phyloP scores from a whole-genome alignment of 2,329 filamentous ascomycete species.

The Trichophyton simii region DNA sequence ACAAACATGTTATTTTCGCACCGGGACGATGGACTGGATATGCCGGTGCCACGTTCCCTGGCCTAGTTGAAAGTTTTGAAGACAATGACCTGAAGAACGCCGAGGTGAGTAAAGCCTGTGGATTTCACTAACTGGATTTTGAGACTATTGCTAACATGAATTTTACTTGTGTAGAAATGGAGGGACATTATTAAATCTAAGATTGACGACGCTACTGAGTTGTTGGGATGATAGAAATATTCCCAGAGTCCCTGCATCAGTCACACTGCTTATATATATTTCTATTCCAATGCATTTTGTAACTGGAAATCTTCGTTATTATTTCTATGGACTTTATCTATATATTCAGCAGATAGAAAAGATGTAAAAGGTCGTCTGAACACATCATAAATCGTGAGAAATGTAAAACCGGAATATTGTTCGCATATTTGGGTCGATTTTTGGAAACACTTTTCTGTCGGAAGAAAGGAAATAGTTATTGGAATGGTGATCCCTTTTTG shows the following conservation, averaged over 20 bases:
- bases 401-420: neutral
- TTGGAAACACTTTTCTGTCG: neutral
- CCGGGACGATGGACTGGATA: constrained; percentile 89
- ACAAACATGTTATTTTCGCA: constrained; percentile 90
- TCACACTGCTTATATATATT: too few relatives aligned
- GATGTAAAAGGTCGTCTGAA: neutral
- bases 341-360: neutral
- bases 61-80: constrained; percentile 51
- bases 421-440: neutral
- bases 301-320: neutral
- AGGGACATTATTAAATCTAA: constrained; percentile 27
- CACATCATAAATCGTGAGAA: neutral
- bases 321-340: neutral
- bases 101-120: constrained; percentile 34
- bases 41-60: constrained; percentile 56
- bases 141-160: neutral
- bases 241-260: neutral
- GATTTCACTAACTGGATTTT: constrained; percentile 6
- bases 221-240: neutral
- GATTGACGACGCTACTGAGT: constrained; percentile 14
- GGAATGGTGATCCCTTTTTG: neutral
- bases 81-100: constrained; percentile 36
- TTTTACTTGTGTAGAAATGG: constrained; percentile 26
- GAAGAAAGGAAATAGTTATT: neutral
- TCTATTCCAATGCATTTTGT: too few relatives aligned